A percentile compares a stretch with the other conserved stretches of the same genome.
phyloP scores from a whole-genome alignment of 2,329 filamentous ascomycete species.

The Chrysoporthe puriensis region DNA sequence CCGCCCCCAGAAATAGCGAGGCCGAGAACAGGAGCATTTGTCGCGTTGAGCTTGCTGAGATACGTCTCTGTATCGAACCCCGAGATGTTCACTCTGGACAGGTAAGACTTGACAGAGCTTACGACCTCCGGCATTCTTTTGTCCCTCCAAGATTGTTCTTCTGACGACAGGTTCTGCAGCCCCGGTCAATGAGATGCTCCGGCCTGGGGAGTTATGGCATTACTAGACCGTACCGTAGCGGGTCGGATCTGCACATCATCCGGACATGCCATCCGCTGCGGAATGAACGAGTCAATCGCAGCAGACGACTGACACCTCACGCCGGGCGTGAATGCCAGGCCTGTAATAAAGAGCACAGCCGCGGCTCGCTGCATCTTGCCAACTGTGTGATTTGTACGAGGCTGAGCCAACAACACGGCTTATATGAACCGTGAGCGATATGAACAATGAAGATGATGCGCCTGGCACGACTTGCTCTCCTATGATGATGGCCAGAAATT shows the following conservation, averaged over 20 bases:
- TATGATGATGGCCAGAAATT: background rate
- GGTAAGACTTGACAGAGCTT: background rate
- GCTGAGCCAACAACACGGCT: background rate
- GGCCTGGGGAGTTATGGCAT: too few species aligned
- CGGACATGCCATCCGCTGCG: constrained; percentile 4
- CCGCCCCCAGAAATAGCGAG: constrained; percentile 4
- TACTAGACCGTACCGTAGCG: background rate
- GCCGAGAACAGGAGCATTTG: background rate
- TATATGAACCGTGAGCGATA: background rate
- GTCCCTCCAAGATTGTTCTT: background rate
- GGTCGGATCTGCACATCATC: background rate
- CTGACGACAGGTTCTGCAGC: background rate
- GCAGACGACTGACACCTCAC: background rate
- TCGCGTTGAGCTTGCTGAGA: background rate
- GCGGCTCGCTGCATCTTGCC: background rate
- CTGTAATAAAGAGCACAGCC: background rate
- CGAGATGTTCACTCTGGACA: background rate
- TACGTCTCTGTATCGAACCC: background rate
- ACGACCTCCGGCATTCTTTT: background rate
- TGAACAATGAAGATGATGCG: background rate
- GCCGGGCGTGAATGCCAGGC: background rate
- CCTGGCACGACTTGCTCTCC: background rate
- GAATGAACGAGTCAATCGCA: constrained; percentile 4
- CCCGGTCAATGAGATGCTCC: background rate
- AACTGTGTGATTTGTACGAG: background rate